These are phyloP conservation scores for Kickxella alabastrina DNA, from an alignment of 192 early-diverging fungal species.

Conservation along the genomic window DNA sequence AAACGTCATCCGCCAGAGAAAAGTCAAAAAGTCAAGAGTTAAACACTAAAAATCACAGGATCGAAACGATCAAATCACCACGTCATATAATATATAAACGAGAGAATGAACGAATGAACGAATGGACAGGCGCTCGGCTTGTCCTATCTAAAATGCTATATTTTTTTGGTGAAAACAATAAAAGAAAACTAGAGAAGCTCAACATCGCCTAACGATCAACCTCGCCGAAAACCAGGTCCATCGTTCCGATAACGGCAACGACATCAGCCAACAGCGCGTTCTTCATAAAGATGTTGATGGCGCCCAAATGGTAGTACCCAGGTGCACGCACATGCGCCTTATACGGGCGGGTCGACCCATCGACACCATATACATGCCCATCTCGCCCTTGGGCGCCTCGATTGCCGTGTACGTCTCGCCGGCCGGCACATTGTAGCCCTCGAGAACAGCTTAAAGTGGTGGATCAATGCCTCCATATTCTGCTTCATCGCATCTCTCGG, in stretches of 20 bases:
- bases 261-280: constrained; percentile 93
- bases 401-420: constrained; percentile 98
- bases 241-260: constrained; percentile 95
- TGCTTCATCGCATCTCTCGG: constrained; percentile 94
- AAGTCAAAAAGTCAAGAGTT: too few relatives aligned
- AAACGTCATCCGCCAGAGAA: background rate
- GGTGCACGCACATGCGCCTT: constrained; percentile 97
- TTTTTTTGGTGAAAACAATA: background rate
- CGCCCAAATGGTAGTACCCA: constrained; percentile 90
- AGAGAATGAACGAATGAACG: too few relatives aligned
- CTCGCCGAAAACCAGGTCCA: constrained; percentile 99
- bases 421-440: constrained; percentile 94
- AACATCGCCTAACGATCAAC: constrained; percentile 78
- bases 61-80: too few relatives aligned
- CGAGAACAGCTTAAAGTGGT: constrained; percentile 99
- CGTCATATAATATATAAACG: too few relatives aligned
- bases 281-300: constrained; percentile 84
- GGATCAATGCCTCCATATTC: constrained; percentile 98
- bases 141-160: too few relatives aligned
- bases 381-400: constrained; percentile 99
- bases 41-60: too few relatives aligned
- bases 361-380: constrained; percentile 94
- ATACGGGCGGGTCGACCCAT: constrained; percentile 93
- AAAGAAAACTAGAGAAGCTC: constrained; percentile 6
- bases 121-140: too few relatives aligned